These are phyloP conservation scores for Aciculosporium take DNA, from an alignment of 2,329 filamentous ascomycete genomes.

Conservation along the genomic window DNA sequence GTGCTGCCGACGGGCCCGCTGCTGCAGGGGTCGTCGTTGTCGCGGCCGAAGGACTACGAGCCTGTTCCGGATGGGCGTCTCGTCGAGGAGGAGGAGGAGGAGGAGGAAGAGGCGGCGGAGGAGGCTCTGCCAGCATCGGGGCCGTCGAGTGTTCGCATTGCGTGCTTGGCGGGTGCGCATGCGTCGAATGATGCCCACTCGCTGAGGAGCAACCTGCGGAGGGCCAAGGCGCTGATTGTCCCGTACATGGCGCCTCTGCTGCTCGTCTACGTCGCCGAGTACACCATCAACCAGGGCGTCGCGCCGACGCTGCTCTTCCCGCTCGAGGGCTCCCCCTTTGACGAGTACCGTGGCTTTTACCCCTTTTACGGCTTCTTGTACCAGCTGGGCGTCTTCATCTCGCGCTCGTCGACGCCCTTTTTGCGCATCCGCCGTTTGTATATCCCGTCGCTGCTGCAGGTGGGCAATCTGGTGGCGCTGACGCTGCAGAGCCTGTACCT, in stretches of 20 bases:
- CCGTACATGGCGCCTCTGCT: constrained; percentile 81
- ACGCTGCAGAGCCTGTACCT: constrained; percentile 62
- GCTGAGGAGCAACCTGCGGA: constrained; percentile 42
- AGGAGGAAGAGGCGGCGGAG: constrained; percentile 4
- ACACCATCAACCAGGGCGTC: constrained; percentile 94
- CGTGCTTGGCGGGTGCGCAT: too few species aligned
- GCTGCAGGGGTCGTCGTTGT: constrained; percentile 32
- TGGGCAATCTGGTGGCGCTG: constrained; percentile 61
- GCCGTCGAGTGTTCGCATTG: too few species aligned
- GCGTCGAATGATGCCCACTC: constrained; percentile 15
- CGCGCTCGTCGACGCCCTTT: constrained; percentile 80
- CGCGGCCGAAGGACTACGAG: constrained; percentile 37
- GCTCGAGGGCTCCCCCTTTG: constrained; percentile 60
- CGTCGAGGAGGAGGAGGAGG: constrained; percentile 23
- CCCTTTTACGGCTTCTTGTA: constrained; percentile 92
- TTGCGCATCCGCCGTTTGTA: constrained; percentile 71
- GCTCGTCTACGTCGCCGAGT: constrained; percentile 89
- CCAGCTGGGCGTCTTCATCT: constrained; percentile 89
- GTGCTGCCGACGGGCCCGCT: constrained; percentile 59
- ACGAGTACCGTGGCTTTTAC: constrained; percentile 75
- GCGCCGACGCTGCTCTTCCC: constrained; percentile 82
- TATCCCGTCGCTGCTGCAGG: constrained; percentile 65
- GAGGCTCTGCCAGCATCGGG: constrained; percentile 24
- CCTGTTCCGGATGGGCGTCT: constrained; percentile 30
- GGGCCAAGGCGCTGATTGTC: constrained; percentile 56